phyloP scores from a whole-genome alignment of 768 basidiomycete species.

The Gloeophyllum trabeum region DNA sequence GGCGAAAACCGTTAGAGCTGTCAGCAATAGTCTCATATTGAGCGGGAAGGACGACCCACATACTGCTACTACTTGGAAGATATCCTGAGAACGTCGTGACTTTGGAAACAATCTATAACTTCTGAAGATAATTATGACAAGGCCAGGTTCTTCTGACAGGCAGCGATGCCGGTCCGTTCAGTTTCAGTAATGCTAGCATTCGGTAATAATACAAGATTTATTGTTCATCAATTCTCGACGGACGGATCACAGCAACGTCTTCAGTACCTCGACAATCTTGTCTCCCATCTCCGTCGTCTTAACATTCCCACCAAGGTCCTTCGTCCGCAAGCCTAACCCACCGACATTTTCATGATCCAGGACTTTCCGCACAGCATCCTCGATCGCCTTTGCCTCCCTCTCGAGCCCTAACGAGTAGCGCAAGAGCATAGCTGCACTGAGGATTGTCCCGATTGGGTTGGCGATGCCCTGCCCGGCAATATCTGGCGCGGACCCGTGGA shows the following conservation, averaged over 20 bases:
- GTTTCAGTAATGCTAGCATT: too few relatives aligned
- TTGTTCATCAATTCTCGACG: not conserved
- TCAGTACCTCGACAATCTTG: conserved; percentile 65
- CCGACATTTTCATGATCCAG: conserved; percentile 62
- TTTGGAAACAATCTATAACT: too few relatives aligned
- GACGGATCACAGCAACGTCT: conserved; percentile 33
- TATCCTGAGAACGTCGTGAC: too few relatives aligned
- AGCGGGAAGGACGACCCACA: too few relatives aligned
- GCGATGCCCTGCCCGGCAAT: conserved; percentile 84
- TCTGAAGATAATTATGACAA: too few relatives aligned
- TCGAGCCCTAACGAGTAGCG: conserved; percentile 91
- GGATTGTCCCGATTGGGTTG: conserved; percentile 93
- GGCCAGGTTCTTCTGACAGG: too few relatives aligned
- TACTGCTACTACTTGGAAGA: too few relatives aligned
- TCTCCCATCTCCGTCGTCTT: conserved; percentile 78
- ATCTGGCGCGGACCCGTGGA: conserved; percentile 96
- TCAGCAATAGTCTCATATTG: too few relatives aligned
- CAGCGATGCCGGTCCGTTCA: too few relatives aligned
- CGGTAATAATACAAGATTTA: too few relatives aligned
- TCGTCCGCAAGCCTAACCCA: conserved; percentile 71
- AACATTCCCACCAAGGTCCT: conserved; percentile 75
- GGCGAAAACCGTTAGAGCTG: too few relatives aligned
- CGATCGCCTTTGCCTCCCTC: conserved; percentile 74
- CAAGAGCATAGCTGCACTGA: conserved; percentile 86
- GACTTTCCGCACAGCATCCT: conserved; percentile 83